Base-by-base conservation (phyloP, 306 rosid genomes). In the Cucumis melo region DNA sequence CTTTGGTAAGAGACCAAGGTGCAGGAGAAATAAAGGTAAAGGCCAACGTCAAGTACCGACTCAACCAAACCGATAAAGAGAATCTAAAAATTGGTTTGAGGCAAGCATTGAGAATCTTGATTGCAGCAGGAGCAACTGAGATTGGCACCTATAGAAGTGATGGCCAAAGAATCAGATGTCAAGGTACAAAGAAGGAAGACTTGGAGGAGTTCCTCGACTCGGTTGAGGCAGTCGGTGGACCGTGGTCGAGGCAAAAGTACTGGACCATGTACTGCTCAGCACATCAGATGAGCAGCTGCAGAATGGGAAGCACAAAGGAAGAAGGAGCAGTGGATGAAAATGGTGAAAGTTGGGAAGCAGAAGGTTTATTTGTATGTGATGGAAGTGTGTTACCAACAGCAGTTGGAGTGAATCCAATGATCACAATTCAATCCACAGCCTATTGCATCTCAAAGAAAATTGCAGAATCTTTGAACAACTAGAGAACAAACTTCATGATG, bases 341-440 rank as follows among this genome's bases (percentile, higher is more conserved):
- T 63, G 99, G 96, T 53, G 93, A 90, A 65, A 85, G 96, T 41
- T 94, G 96, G 97, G 99, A 94, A 83, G 99, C 97, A 68, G 77
- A 86, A 80, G 91, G 94, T 1, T 81, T 94, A 81, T 92, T 77
- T 82, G 95, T 87, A 4, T 94, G 99, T 78, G 99, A 94, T 80
- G 97, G 88, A 42, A 94, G 99, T 46, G 82, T 94, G 82, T 85
- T 94, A 10, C 99, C 97, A 1, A 84, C 78, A 63, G 99, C 97
- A 24, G 15, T 89, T 86, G 99, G 99, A 23, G 93, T 92, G 55
- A 94, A 94, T 67, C 99, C 99, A n/a, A 94, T 94, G 99, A 61
- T 94, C 67, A 92, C 99, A 50, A 92, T 94, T 21, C 80, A 92
- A 83, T 82, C 99, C 79, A 94, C 95, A 6, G 89, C 97, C 24